A percentile compares a stretch with the other conserved stretches of the same genome.
Conservation (phyloP, 768 basidiomycete genomes). For the Suillus weaverae region DNA sequence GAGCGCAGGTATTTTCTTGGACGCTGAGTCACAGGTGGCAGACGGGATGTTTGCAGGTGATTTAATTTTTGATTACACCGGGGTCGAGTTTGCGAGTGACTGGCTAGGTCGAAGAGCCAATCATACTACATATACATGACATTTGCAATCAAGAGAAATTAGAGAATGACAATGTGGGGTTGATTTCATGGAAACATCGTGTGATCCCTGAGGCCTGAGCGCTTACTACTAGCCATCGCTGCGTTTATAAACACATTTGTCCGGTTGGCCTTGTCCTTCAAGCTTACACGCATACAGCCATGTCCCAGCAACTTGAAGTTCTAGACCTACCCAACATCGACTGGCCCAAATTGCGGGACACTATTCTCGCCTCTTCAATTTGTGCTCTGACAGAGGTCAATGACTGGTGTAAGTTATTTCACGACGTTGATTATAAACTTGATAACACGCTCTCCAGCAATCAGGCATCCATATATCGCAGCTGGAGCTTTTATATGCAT, state of each 20-base stretch:
- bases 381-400: background rate
- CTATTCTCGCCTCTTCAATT: background rate
- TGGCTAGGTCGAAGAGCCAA: constrained; percentile 34
- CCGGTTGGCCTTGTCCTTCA: background rate
- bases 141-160: background rate
- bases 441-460: background rate
- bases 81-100: constrained; percentile 31
- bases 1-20: background rate
- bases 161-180: background rate
- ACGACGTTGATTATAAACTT: background rate
- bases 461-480: constrained; percentile 1
- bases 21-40: background rate
- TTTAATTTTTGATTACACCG: background rate
- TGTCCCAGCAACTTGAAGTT: background rate
- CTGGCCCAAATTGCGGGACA: background rate
- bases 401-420: constrained; percentile 1
- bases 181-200: background rate
- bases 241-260: background rate
- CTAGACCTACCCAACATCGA: background rate
- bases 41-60: background rate
- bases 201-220: background rate
- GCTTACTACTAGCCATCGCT: too few species aligned
- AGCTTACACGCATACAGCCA: background rate
- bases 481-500: background rate
- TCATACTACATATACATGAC: constrained; percentile 10